Conservation (phyloP, 2,329 filamentous ascomycete species). For the Fusarium gaditjirri region DNA sequence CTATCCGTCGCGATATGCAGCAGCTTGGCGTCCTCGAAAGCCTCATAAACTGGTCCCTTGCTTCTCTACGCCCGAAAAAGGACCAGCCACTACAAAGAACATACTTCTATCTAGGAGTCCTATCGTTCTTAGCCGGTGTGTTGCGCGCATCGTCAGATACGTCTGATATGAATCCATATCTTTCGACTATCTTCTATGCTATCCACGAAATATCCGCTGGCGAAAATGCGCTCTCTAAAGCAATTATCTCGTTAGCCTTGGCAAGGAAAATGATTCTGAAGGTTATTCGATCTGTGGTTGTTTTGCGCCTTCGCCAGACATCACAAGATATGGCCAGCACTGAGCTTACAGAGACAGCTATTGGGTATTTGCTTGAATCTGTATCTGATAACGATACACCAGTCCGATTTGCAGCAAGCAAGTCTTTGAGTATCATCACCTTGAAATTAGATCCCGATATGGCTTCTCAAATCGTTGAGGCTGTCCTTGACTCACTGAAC, state of each 20-base stretch:
- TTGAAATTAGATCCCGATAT: conserved; percentile 82
- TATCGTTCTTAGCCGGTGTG: conserved; percentile 83
- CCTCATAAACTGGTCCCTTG: conserved; percentile 77
- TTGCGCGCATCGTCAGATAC: conserved; percentile 76
- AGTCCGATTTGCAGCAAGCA: conserved; percentile 89
- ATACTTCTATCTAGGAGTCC: conserved; percentile 80
- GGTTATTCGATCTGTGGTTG: conserved; percentile 78
- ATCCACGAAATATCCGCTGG: conserved; percentile 68
- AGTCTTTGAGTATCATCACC: conserved; percentile 88
- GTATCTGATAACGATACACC: conserved; percentile 90
- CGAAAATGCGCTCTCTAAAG: conserved; percentile 59
- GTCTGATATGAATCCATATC: conserved; percentile 75
- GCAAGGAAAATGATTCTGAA: conserved; percentile 87
- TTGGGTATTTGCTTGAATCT: conserved; percentile 82
- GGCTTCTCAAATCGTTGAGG: conserved; percentile 87
- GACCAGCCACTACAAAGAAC: conserved; percentile 59
- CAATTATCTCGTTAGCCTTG: conserved; percentile 77
- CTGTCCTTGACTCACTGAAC: conserved; percentile 77
- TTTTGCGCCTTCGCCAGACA: conserved; percentile 69
- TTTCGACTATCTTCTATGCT: conserved; percentile 72
- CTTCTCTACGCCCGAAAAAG: conserved; percentile 61
- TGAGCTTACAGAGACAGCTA: conserved; percentile 78
- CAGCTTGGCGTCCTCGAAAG: conserved; percentile 74
- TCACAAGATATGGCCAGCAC: conserved; percentile 55
- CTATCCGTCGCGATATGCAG: conserved; percentile 91